These are phyloP conservation scores for Macroventuria anomochaeta DNA, from an alignment of 2,329 filamentous ascomycete genomes.

Conservation along the genomic window DNA sequence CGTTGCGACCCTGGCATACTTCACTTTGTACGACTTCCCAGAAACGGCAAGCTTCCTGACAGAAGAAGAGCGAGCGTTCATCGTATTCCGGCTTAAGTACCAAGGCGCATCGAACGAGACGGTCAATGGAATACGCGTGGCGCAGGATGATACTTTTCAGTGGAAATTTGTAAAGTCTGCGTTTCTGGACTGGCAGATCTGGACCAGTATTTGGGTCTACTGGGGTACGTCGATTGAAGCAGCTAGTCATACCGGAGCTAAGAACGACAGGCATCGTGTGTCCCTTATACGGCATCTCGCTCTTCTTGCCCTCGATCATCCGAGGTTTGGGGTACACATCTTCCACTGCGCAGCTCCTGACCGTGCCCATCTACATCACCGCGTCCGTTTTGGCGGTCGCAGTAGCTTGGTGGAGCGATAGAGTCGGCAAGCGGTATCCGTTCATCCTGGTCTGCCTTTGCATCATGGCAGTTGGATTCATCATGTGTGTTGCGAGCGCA, in stretches of 20 bases:
- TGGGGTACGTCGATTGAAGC: slow-evolving; percentile 58
- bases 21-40: slow-evolving; percentile 69
- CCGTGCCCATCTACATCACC: slow-evolving; percentile 53
- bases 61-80: slow-evolving; percentile 60
- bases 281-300: slow-evolving; percentile 46
- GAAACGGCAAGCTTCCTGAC: slow-evolving; percentile 65
- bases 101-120: slow-evolving; percentile 52
- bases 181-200: slow-evolving; percentile 58
- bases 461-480: slow-evolving; percentile 46
- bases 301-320: slow-evolving; percentile 57
- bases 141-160: slow-evolving; percentile 69
- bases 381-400: slow-evolving; percentile 45
- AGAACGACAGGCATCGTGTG: slow-evolving; percentile 47
- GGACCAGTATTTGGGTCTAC: slow-evolving; percentile 64
- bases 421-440: slow-evolving; percentile 40
- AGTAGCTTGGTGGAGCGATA: slow-evolving; percentile 43
- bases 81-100: slow-evolving; percentile 66
- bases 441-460: slow-evolving; percentile 44
- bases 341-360: slow-evolving; percentile 52
- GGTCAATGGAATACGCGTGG: slow-evolving; percentile 70
- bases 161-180: slow-evolving; percentile 62
- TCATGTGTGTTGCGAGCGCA: slow-evolving; percentile 45
- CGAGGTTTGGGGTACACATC: slow-evolving; percentile 49
- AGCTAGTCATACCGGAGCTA: not conserved
- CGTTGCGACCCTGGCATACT: slow-evolving; percentile 49